Evolutionary conservation across 768 basidiomycete genomes (phyloP), one percentile per base, ranked within the genome.

Genomic region (Pulveroboletus ravenelii): DNA sequence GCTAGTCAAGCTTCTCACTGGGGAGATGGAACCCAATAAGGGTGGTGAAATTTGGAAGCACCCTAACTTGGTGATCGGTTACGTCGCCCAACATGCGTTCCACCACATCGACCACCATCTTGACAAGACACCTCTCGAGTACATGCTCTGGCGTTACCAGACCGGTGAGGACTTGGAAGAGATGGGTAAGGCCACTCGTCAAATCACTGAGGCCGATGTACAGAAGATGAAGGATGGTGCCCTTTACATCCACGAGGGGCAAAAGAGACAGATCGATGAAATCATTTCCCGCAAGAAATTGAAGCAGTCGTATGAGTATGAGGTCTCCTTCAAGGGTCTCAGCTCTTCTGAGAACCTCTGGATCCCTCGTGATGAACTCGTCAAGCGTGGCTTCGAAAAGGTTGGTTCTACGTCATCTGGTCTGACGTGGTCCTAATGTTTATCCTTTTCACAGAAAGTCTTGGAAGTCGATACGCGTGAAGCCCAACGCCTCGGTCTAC

Each of bases 101-200:
- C 94, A 97, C 79, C 94, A 97, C 72, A 97, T 97, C 66, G 94
- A 97, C 70, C 76, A 92, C 71, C 94, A 97, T 68, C 89, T 97
- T 67, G 94, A 97, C 81, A 95, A 93, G 81, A 97, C 94, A 13
- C 91, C 94, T 44, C 85, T 97, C 62, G 94, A 97, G 76, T 97
- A 97, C 81, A 93, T 97, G 91, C 77, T 97, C 59, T 97, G 94
- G 94, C 93, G 94, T 75, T 97, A 96, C 84, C 94, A 97, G 81
- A 97, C 94, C 52, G 94, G 94, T 71, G 94, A 97, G 72, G 94
- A 97, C 78, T 73, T 96, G 69, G 94, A 97, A 75, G 94, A 96
- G 77, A 81, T 97, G 83, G 74, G 74, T 74, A 97, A 96, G 82
- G 93, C 90, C 51, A 84, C 72, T 70, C 88, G 92, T 58, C 78